Base-by-base conservation (phyloP, 2,329 filamentous ascomycete genomes). In the Penicillium nordicum region DNA sequence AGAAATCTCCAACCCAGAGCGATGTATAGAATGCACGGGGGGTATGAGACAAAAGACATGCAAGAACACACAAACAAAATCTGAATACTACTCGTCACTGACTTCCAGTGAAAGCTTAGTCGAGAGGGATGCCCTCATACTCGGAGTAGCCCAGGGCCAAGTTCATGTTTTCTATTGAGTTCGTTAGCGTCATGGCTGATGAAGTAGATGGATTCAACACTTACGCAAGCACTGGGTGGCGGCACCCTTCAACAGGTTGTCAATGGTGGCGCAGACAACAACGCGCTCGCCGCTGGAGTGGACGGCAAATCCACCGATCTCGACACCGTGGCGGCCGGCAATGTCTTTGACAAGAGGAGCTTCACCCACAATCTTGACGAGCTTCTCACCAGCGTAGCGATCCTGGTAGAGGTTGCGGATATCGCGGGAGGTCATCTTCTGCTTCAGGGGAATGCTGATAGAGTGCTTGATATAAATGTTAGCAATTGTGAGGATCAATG, bases 381-480 rank as follows among this genome's bases (percentile, higher is more conserved):
- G 86, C 78, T 92, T 93, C 82, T 97, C 94, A 49, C 92, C 92
- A 6, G 93, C 93, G 70, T 96, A 99, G 25, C 93, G 85, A 68
- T 97, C 93, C 76, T 97, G 93, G 81, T 96, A 99, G 57, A 97
- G 80, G 70, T 96, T 90, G 60, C 94, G 86, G 65, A 99, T 91
- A 72, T 97, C 92, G 50, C 94, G 88, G 41, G 90, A 92, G 3
- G 86, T 90, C 89, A 97, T 95, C 59, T 85, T 83, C 75, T 93
- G 83, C 69, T 88, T 88, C 9, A 99, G 81, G 12, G 93, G 93
- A 48, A 97, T 90, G 70, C 86, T 92, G 74, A 97, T 92, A 38
- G 92, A 93, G 76, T 92, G 89, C 79, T 83, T 45, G n/a, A 55
- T 43, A 53, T 55, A 53, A 30, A 7, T n/a, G 57, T 69, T 62